Evolutionary conservation across 257 asterid species (phyloP), one percentile per base, ranked within the genome.

Genomic region (Primulina eburnea): DNA sequence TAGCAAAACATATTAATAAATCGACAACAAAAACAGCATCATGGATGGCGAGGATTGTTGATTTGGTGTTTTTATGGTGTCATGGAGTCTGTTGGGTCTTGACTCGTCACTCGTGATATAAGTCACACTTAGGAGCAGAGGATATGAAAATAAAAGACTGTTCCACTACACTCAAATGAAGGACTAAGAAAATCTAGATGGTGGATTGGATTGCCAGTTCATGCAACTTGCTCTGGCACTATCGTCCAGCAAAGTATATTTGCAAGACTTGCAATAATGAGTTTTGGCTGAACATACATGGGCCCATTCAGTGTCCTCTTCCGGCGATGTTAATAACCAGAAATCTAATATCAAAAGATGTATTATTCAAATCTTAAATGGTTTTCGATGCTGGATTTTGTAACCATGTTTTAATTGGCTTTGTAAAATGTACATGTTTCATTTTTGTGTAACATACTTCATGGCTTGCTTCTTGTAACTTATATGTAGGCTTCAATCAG

Each of bases 391-490:
- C 21, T 50, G 57, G 8, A 50, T 7, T 50, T 50, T 16, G 55
- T 43, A 43, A 43, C 53, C 53, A 12, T 43, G 6, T 43, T 14
- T 43, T 43, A 43, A 4, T 43, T 50, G 55, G 18, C 55, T 47
- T 47, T 14, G 56, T 40, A 29, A n/a, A 18, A 20, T 28, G 26
- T 35, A 33, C 29, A 29, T 16, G 11, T 18, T 52, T 1, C 20
- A 8, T 40, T 14, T 62, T 9, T 21, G 24, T 21, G n/a, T 24
- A 56, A 32, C 7, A 50, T 67, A 35, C 12, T 29, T 16, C 24
- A 30, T 67, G 6, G 24, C 24, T 40, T 40, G 67, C 71, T 71
- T 71, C 55, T 4, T 29, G 24, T 33, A 43, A 64, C 62, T 58
- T 5, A 55, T 33, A 8, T 59, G 12, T 55, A 17, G 33, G 55